Evolutionary conservation across 2,329 filamentous ascomycete species (phyloP), one percentile per base, ranked within the genome.

Genomic region (Ophiostoma quercus): DNA sequence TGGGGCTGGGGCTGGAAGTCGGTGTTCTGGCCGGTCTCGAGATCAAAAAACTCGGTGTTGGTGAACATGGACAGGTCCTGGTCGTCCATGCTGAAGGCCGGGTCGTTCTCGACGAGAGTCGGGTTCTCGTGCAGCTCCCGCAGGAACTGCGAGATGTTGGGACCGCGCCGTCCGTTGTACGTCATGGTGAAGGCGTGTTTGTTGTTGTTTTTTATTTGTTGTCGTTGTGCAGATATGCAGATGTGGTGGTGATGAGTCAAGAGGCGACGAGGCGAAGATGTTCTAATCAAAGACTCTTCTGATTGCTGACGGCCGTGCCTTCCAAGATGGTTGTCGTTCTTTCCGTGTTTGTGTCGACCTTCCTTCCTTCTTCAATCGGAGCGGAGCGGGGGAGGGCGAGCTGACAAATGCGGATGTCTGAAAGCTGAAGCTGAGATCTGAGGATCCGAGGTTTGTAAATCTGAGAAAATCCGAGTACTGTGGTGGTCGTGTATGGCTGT

Each of bases 131-230:
- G 97, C 76, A 97, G 84, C 75, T 94, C 90, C 76, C 92, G 90
- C 74, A 97, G 85, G 82, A 95, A 96, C 77, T 93, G 90, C 77
- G 92, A 93, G 80, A 97, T 91, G 79, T 96, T 96, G 77, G 92
- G 90, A 75, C 87, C 91, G 77, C 90, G 88, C 73, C 92, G 90
- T 77, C 89, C 90, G 78, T 83, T 72, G 69, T 68, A 85, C 78
- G 91, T 88, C 90, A 93, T 93, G 69, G 72, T 76, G 67, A 51
- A 2, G 34, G 60, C 34, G 34, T 34, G 34, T 34, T 34, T 34
- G 34, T 6, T 25, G n/a, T 57, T 57, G n/a, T 57, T 57, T 16
- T 19, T 32, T 62, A 19, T 25, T 60, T 32, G 51, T 7, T 16
- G 39, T 57, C 1, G 51, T 5, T 57, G 51, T 57, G 51, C 25